These are phyloP conservation scores for Phytophthora cryptogea DNA, from an alignment of 352 stramenopile genomes.

Conservation along the genomic window DNA sequence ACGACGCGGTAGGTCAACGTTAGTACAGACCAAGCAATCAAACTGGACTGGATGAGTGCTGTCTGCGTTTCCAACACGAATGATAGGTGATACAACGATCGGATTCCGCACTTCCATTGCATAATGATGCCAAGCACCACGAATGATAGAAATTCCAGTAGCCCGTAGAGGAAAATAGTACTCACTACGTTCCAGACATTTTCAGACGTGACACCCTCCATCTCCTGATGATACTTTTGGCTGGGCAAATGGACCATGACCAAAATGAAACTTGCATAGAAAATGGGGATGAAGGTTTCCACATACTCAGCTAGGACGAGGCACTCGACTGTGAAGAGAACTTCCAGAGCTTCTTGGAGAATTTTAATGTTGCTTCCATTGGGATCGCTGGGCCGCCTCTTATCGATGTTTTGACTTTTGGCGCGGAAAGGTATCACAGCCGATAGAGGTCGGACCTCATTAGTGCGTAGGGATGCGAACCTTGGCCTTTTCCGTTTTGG, in stretches of 20 bases:
- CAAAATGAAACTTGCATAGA: slow-evolving; percentile 20
- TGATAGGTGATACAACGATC: slow-evolving; percentile 15
- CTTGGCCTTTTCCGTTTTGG: not conserved
- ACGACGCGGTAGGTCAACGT: slow-evolving; percentile 5
- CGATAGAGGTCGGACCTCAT: not conserved
- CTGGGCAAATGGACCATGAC: slow-evolving; percentile 22
- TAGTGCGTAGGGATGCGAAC: not conserved
- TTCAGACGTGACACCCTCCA: slow-evolving; percentile 4
- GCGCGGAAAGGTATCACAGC: not conserved
- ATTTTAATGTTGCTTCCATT: too few relatives aligned
- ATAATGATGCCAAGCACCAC: slow-evolving; percentile 1
- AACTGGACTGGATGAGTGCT: slow-evolving; percentile 12
- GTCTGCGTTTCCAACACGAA: slow-evolving; percentile 29
- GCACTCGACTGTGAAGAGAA: slow-evolving; percentile 32
- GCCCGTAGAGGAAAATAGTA: slow-evolving; percentile 14
- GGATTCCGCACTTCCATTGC: slow-evolving; percentile 10
- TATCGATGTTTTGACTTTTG: not conserved
- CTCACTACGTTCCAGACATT: not conserved
- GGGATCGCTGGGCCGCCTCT: too few relatives aligned
- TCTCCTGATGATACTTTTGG: slow-evolving; percentile 26
- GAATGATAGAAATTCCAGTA: slow-evolving; percentile 22
- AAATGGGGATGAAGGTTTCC: slow-evolving; percentile 30
- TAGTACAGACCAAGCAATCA: slow-evolving; percentile 19
- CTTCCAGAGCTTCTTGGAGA: slow-evolving; percentile 8
- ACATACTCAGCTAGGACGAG: slow-evolving; percentile 32